These are phyloP conservation scores for Phytophthora niederhauseri DNA, from an alignment of 352 stramenopile genomes.

Conservation along the genomic window DNA sequence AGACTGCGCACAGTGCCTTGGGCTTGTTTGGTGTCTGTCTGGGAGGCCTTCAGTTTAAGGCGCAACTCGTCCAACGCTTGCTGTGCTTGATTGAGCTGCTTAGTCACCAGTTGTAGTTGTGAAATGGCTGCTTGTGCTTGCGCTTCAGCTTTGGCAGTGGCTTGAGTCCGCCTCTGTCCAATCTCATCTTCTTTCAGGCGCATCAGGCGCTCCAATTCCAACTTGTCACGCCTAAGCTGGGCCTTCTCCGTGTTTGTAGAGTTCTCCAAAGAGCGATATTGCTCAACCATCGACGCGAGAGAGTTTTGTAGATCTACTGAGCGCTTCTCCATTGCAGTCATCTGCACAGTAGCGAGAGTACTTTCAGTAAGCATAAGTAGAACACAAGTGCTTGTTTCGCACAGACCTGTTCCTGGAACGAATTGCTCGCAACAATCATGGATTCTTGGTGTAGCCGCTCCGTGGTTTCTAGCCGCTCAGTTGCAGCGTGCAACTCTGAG, in stretches of 20 bases:
- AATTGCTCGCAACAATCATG: constrained; percentile 7
- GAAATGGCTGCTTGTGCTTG: not conserved
- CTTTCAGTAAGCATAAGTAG: not conserved
- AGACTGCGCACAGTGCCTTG: constrained; percentile 22
- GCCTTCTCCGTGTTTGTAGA: constrained; percentile 30
- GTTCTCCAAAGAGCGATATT: constrained; percentile 30
- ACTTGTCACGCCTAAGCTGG: constrained; percentile 40
- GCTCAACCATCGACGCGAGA: constrained; percentile 18
- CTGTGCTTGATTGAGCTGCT: constrained; percentile 24
- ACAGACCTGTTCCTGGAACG: constrained; percentile 24
- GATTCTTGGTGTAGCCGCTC: constrained; percentile 19
- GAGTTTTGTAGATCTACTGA: constrained; percentile 17
- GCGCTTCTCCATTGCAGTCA: constrained; percentile 15
- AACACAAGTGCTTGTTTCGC: not conserved
- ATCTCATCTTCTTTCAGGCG: constrained; percentile 36
- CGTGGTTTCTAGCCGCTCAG: constrained; percentile 11
- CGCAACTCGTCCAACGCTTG: constrained; percentile 1
- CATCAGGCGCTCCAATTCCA: constrained; percentile 41
- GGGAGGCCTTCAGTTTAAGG: constrained; percentile 14
- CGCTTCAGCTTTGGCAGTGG: constrained; percentile 20
- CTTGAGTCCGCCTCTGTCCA: constrained; percentile 16
- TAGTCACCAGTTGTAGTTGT: constrained; percentile 25
- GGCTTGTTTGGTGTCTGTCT: constrained; percentile 24
- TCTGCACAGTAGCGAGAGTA: not conserved
- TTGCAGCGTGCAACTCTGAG: constrained; percentile 7